These are phyloP conservation scores for Protomyces inouyei DNA, from an alignment of 1,139 yeast species.

Conservation along the genomic window DNA sequence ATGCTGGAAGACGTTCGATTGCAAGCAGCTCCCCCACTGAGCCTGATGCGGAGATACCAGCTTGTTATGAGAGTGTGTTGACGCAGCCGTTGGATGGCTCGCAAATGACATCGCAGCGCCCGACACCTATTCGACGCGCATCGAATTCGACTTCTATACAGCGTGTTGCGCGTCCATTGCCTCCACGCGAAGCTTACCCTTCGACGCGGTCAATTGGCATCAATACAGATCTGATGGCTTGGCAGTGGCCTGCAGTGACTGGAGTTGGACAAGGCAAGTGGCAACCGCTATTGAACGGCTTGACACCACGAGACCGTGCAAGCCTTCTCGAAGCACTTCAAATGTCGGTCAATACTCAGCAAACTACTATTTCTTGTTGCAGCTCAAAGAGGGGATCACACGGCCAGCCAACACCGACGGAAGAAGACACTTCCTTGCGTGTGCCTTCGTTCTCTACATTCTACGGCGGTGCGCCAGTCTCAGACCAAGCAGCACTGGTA, in stretches of 20 bases:
- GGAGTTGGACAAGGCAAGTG: neutral
- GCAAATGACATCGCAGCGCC: neutral
- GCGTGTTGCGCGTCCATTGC: neutral
- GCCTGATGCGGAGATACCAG: neutral
- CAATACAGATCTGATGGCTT: constrained; percentile 2
- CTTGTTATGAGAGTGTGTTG: neutral
- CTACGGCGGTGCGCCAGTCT: neutral
- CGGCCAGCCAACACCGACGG: neutral
- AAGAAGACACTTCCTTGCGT: neutral
- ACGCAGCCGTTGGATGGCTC: neutral
- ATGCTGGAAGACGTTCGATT: neutral
- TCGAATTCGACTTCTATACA: too few species aligned
- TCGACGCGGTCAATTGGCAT: constrained; percentile 18
- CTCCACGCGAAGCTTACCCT: neutral
- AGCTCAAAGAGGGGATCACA: neutral
- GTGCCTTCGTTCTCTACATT: constrained; percentile 10
- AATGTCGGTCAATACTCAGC: neutral
- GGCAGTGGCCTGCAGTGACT: neutral
- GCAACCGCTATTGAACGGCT: neutral
- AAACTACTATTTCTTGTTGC: neutral
- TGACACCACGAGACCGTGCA: neutral
- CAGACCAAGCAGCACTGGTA: neutral
- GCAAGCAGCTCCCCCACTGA: neutral
- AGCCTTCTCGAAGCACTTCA: neutral
- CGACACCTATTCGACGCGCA: neutral